Evolutionary conservation across 2,329 filamentous ascomycete species (phyloP), one percentile per base, ranked within the genome.

Genomic region (Aspergillus puulaauensis): DNA sequence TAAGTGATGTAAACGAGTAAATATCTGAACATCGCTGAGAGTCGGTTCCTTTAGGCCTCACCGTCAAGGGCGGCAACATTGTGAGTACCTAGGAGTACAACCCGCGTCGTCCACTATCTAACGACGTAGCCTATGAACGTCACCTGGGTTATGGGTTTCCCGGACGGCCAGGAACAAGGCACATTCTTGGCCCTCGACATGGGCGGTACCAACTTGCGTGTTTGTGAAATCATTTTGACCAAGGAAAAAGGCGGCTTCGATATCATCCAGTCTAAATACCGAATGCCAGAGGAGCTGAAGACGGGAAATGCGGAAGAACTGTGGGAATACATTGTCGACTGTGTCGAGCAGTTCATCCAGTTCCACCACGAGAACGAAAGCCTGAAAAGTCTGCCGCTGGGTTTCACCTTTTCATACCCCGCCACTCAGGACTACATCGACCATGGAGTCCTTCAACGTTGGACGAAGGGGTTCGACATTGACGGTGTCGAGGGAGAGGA

Each of bases 401-500:
- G 93, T 70, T 97, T 97, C 80, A 97, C 93, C 46, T 98, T 98
- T 79, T 96, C 91, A 4, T 97, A 96, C 74, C 93, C 93, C 2
- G 93, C 92, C 15, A 95, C 90, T 0, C 93, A 97, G 75, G 86
- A 96, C 67, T 93, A 92, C 77, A 93, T 97, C 70, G 91, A 97
- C 66, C 90, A 96, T 75, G 93, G 93, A 66, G 83, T 96, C 40
- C 83, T 97, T 57, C 93, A 97, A 77, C 87, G 92, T 67, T 98
- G 93, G 93, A 97, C 93, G 66, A 98, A 98, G 81, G 93, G 93
- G 3, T 97, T 97, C 71, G 93, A 97, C 72, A 96, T 98, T 74
- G 83, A 87, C 24, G 93, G 91, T 40, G 91, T 97, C 45, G 93
- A 97, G 79, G 93, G 93, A 53, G 69, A 93, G 49, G 93, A 98